Percentiles rank a stretch among this genome's conserved stretches.
phyloP scores from a whole-genome alignment of 2,329 filamentous ascomycete genomes.

The Botrytis cinerea region DNA sequence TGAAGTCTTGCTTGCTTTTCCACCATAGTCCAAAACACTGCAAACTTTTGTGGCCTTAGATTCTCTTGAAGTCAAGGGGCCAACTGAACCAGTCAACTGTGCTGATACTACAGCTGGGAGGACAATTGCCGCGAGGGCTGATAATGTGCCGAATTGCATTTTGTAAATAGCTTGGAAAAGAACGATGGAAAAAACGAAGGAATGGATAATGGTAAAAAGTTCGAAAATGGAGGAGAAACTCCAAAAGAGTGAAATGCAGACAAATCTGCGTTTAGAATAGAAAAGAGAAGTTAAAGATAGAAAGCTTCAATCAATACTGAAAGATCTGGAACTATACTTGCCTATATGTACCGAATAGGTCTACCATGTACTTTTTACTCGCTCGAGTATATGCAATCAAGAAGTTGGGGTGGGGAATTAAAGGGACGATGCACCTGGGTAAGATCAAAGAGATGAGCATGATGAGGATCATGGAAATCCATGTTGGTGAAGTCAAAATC shows the following conservation, averaged over 20 bases:
- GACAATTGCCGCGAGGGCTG: slow-evolving; percentile 24
- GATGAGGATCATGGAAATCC: slow-evolving; percentile 4
- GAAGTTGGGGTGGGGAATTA: slow-evolving; percentile 3
- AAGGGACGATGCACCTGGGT: not conserved
- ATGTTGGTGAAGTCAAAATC: not conserved
- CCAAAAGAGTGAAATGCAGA: slow-evolving; percentile 21
- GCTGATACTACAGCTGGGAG: slow-evolving; percentile 39
- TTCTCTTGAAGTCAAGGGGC: slow-evolving; percentile 47
- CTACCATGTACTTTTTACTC: not conserved
- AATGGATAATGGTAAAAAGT: slow-evolving; percentile 11
- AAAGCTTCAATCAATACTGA: not conserved
- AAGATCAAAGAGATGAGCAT: not conserved
- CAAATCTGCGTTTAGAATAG: not conserved
- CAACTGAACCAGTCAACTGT: slow-evolving; percentile 48
- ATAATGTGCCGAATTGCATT: slow-evolving; percentile 30
- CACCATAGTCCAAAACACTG: slow-evolving; percentile 55
- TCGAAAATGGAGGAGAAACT: not conserved
- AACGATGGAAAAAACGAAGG: not conserved
- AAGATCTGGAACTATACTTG: not conserved
- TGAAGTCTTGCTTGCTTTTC: slow-evolving; percentile 51
- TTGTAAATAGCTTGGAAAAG: slow-evolving; percentile 10
- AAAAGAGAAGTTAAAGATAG: slow-evolving; percentile 16
- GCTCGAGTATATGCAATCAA: slow-evolving; percentile 1
- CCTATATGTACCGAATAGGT: not conserved
- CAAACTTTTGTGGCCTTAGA: slow-evolving; percentile 51